Conservation (phyloP, 1,284 basidiomycete species). For the Taiwanofungus camphoratus region DNA sequence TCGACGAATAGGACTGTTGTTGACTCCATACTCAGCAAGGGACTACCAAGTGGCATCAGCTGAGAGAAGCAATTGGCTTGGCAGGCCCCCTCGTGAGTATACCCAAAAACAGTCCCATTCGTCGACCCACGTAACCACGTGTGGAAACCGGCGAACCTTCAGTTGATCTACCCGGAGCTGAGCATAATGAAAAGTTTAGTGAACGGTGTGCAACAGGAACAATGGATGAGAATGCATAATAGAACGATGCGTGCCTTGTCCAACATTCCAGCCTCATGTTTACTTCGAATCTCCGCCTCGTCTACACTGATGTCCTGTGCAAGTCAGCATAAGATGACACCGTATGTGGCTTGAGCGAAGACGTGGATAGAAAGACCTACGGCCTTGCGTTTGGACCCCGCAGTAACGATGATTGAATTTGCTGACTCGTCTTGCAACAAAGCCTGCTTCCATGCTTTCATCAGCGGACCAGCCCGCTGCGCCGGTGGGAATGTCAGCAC, state of each 20-base stretch:
- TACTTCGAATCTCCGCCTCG: constrained; percentile 65
- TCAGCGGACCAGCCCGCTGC: constrained; percentile 70
- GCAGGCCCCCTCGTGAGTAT: no score
- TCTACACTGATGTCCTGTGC: constrained; percentile 50
- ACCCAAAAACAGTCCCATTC: background rate
- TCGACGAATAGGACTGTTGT: no score
- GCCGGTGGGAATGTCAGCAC: background rate
- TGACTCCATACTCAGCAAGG: no score
- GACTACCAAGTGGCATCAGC: no score
- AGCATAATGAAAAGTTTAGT: constrained; percentile 5
- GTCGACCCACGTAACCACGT: constrained; percentile 4
- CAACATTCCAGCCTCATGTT: constrained; percentile 52
- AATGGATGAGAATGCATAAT: background rate
- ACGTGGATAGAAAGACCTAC: constrained; percentile 36
- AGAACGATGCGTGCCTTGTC: constrained; percentile 45
- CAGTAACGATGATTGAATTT: constrained; percentile 38
- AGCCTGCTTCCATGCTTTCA: constrained; percentile 71
- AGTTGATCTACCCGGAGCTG: constrained; percentile 77
- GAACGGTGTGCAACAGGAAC: constrained; percentile 4
- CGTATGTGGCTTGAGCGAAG: background rate
- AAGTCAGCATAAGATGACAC: constrained; percentile 2
- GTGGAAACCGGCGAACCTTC: constrained; percentile 44
- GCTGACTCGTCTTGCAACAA: constrained; percentile 64
- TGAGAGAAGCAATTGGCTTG: no score
- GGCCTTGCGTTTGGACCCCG: constrained; percentile 63